A percentile compares a stretch with the other conserved stretches of the same genome.
These are phyloP conservation scores for Penicillium coffeae DNA, from an alignment of 495 filamentous ascomycete species.

Conservation along the genomic window DNA sequence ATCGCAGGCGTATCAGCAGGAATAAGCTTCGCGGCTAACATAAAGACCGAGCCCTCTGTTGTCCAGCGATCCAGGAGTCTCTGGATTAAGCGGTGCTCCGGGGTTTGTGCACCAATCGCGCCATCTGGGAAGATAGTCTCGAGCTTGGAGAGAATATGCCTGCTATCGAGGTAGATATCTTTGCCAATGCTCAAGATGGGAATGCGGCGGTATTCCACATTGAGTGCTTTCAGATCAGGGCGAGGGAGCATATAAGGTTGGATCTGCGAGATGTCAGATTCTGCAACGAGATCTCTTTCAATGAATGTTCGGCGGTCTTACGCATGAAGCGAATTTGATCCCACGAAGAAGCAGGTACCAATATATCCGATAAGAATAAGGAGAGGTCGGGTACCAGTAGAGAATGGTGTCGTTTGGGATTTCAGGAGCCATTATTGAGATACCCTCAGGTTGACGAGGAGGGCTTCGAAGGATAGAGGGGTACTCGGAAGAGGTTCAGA, in stretches of 20 bases:
- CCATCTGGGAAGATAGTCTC: constrained; percentile 25
- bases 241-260: constrained; percentile 59
- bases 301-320: no score
- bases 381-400: not conserved
- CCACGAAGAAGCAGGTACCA: not conserved
- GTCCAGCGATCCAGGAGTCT: not conserved
- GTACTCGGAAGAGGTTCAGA: no score
- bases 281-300: no score
- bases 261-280: no score
- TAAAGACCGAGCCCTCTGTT: not conserved
- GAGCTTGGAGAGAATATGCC: constrained; percentile 56
- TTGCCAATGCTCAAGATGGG: constrained; percentile 57
- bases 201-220: constrained; percentile 62
- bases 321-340: not conserved
- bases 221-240: constrained; percentile 51
- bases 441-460: no score
- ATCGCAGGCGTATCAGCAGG: not conserved
- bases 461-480: not conserved
- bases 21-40: not conserved
- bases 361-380: not conserved
- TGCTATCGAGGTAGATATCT: constrained; percentile 55
- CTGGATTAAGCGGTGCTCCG: not conserved
- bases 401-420: not conserved
- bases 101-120: not conserved
- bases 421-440: not conserved